phyloP scores from a whole-genome alignment of 2,329 filamentous ascomycete species.

The Penicillium hordei region DNA sequence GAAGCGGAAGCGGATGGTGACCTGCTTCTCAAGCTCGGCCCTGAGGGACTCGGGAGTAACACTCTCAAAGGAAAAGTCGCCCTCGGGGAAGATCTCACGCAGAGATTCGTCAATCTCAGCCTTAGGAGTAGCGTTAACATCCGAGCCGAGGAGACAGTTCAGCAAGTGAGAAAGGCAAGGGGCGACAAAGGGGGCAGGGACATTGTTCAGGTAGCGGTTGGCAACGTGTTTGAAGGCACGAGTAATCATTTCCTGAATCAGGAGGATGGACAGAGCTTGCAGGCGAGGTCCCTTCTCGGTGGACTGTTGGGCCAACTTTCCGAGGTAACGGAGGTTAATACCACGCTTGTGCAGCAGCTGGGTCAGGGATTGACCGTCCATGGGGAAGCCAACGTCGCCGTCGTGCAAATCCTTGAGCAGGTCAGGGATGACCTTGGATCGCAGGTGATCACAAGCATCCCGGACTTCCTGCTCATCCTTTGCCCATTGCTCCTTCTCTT shows the following conservation, averaged over 20 bases:
- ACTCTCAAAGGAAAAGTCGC: slow-evolving; percentile 76
- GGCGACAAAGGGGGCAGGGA: slow-evolving; percentile 77
- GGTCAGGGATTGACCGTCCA: slow-evolving; percentile 93
- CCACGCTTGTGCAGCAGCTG: slow-evolving; percentile 91
- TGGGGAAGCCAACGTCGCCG: slow-evolving; percentile 93
- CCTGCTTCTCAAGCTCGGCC: slow-evolving; percentile 68
- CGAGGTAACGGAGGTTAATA: slow-evolving; percentile 96
- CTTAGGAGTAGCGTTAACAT: slow-evolving; percentile 72
- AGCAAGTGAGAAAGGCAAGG: slow-evolving; percentile 81
- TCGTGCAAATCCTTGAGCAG: slow-evolving; percentile 84
- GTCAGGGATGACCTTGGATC: slow-evolving; percentile 75
- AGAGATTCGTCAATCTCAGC: slow-evolving; percentile 75
- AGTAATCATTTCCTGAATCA: slow-evolving; percentile 90
- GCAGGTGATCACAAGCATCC: slow-evolving; percentile 75
- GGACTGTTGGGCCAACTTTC: slow-evolving; percentile 71
- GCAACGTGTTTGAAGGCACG: slow-evolving; percentile 92
- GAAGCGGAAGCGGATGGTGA: slow-evolving; percentile 73
- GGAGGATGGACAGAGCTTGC: slow-evolving; percentile 72
- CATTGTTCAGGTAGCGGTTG: slow-evolving; percentile 72
- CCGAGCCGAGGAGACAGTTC: slow-evolving; percentile 84
- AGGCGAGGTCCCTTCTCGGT: slow-evolving; percentile 68
- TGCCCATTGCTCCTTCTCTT: slow-evolving; percentile 79
- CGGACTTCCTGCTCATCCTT: slow-evolving; percentile 87
- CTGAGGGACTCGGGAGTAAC: slow-evolving; percentile 72
- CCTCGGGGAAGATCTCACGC: slow-evolving; percentile 74